Base-by-base conservation (phyloP, 179 eudicot genomes). In the Silene coronaria region DNA sequence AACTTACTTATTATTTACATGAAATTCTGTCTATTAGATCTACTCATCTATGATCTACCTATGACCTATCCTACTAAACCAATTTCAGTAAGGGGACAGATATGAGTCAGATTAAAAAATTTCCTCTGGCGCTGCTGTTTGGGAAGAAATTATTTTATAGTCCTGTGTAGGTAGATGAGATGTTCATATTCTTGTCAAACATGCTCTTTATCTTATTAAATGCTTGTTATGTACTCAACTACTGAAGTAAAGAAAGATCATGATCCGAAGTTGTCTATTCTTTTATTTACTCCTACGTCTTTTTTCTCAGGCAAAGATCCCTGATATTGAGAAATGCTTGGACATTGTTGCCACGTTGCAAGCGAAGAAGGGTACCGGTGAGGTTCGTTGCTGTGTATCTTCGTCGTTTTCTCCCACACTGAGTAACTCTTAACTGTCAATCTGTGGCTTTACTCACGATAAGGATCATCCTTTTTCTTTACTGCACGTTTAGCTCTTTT, bases 311-410 rank as follows among this genome's bases (percentile, higher is more conserved):
- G 97, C 91, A 32, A 95, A 95, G 86, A 92, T 95, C 77, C 99
- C 97, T 19, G 97, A 95, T 77, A 92, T 92, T 71, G 99, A 89
- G 89, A 95, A 95, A 83, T 95, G 99, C 85, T 87, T 90, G 82
- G 97, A 95, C 74, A 81, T 92, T 69, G 97, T 90, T 72, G 89
- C 91, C 8, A 87, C 97, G 65, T 81, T 92, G 86, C 88, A 88
- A 80, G 87, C 93, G 68, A 92, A 88, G 86, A 93, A 87, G 96
- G 93, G 90, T 79, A 84, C 88, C 71, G 91, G 91, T 83, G 97
- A 92, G 99, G 99, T 95, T 87, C 16, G 99, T 92, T 79, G 26
- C 53, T 79, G 9, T 67, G 76, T 58, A 70, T 19, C 70, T 68
- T 46, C 68, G 46, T 64, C 21, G 48, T 32, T 45, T 68, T 58